Base-by-base conservation (phyloP, 1,284 basidiomycete species). In the Flammula alnicola region DNA sequence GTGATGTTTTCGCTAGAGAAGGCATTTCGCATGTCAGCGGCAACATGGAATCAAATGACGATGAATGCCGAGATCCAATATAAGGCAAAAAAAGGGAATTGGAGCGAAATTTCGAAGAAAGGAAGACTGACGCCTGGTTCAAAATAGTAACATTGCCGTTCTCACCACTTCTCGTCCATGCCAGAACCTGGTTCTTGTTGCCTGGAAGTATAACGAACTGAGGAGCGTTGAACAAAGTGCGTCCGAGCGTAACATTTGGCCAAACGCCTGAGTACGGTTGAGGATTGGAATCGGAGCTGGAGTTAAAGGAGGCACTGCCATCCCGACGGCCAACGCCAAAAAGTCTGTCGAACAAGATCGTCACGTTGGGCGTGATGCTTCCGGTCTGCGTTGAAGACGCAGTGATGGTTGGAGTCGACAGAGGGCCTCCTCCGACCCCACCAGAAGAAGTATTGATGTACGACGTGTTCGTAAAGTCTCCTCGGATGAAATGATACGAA, bases 171-270 rank as follows among this genome's bases (percentile, higher is more conserved):
- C 64, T 52, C 8, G 80, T 75, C 84, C 83, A 84, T 0, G 79
- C 81, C 9, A 91, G 66, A 5, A 86, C 89, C 58, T 90, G 86
- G 8, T 73, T 71, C 56, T 75, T 72, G 55, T 73, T 73, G 3
- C 76, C 83, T 61, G 83, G 82, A 1, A 87, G 75, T 25, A 62
- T 65, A 3, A 84, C 83, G 14, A 74, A 58, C 0, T 65, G 50
- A 0, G 76, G 61, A 41, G 78, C 72, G 39, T 77, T 79, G 39
- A 88, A 71, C 11, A 84, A 70, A 0, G 88, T 86, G 32, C 83
- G 76, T 3, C 83, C 84, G 45, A 91, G 69, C 0, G 87, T 88
- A 47, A 79, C 68, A 55, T 80, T 80, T 3, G 80, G 79, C 56
- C 66, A 78, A 6, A 68, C 65, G 2, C 70, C 65, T 7, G 75